Evolutionary conservation across 2,329 filamentous ascomycete genomes (phyloP).

Genomic region (Beauveria medogensis): DNA sequence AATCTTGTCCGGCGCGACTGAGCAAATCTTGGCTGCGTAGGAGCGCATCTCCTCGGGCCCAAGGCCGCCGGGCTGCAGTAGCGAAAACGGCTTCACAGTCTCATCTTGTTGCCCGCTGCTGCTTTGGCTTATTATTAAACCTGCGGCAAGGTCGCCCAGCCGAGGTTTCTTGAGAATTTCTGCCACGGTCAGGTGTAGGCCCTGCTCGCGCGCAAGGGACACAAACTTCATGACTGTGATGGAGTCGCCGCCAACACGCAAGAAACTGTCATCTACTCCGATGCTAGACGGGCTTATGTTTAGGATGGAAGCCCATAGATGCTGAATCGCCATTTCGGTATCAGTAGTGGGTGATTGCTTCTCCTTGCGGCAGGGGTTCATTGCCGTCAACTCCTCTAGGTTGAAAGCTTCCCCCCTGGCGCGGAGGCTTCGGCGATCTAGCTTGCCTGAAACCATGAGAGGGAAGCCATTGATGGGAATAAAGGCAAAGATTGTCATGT

Average conservation of each 20-base stretch:
- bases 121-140: not conserved
- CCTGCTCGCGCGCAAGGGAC: slow-evolving; percentile 13
- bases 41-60: slow-evolving; percentile 8
- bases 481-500: slow-evolving; percentile 36
- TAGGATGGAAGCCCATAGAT: slow-evolving; percentile 29
- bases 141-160: slow-evolving; percentile 11
- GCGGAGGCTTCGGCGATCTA: slow-evolving; percentile 33
- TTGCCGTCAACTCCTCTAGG: slow-evolving; percentile 27
- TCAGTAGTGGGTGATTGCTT: slow-evolving; percentile 26
- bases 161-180: slow-evolving; percentile 12
- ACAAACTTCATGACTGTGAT: slow-evolving; percentile 21
- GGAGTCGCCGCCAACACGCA: slow-evolving; percentile 34
- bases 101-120: not conserved
- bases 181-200: slow-evolving; percentile 12
- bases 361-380: slow-evolving; percentile 13
- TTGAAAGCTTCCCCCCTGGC: slow-evolving; percentile 30
- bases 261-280: slow-evolving; percentile 34
- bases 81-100: not conserved
- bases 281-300: slow-evolving; percentile 25
- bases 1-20: slow-evolving; percentile 3
- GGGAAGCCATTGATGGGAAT: slow-evolving; percentile 33
- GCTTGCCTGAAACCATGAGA: slow-evolving; percentile 34
- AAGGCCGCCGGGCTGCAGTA: accelerated
- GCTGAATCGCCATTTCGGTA: slow-evolving; percentile 28
- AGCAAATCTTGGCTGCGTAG: slow-evolving; percentile 12